These are phyloP conservation scores for Cochlearia excelsa DNA, from an alignment of 345 rosid species.

Conservation along the genomic window DNA sequence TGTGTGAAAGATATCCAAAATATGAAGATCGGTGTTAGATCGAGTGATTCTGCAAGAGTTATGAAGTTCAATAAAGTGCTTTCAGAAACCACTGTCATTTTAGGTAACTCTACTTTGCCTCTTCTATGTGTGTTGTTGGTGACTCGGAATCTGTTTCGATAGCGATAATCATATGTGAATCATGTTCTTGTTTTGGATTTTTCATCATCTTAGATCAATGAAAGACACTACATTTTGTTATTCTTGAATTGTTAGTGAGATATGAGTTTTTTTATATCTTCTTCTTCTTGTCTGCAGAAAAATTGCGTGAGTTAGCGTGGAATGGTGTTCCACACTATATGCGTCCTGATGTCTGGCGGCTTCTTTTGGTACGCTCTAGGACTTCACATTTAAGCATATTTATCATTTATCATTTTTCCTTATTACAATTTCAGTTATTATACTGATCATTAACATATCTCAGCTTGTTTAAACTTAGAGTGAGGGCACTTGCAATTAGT, in stretches of 20 bases:
- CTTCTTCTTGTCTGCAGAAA: conserved; percentile 46
- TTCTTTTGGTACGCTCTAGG: conserved; percentile 74
- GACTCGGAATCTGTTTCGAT: neutral
- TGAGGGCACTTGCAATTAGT: conserved; percentile 1
- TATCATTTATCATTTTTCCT: neutral
- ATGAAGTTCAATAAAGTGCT: conserved; percentile 79
- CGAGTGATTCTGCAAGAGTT: conserved; percentile 86
- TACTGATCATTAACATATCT: neutral
- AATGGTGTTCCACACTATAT: conserved; percentile 93
- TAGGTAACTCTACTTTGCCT: conserved; percentile 53
- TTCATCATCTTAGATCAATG: conserved; percentile 6
- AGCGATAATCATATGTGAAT: conserved; percentile 1
- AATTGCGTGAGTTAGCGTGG: conserved; percentile 90
- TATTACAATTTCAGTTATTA: neutral
- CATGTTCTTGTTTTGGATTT: conserved; percentile 3
- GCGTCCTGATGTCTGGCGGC: conserved; percentile 92
- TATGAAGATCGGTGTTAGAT: conserved; percentile 61
- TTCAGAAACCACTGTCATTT: conserved; percentile 62
- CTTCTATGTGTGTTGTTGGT: neutral
- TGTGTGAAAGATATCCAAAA: conserved; percentile 51
- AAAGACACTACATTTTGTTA: neutral
- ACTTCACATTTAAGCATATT: conserved; percentile 11
- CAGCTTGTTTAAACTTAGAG: conserved; percentile 1
- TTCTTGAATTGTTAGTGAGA: neutral
- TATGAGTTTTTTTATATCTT: neutral